Percentiles rank a stretch among this genome's conserved stretches.
Conservation (phyloP, 1,284 basidiomycete genomes). For the Apiotrichum laibachii region DNA sequence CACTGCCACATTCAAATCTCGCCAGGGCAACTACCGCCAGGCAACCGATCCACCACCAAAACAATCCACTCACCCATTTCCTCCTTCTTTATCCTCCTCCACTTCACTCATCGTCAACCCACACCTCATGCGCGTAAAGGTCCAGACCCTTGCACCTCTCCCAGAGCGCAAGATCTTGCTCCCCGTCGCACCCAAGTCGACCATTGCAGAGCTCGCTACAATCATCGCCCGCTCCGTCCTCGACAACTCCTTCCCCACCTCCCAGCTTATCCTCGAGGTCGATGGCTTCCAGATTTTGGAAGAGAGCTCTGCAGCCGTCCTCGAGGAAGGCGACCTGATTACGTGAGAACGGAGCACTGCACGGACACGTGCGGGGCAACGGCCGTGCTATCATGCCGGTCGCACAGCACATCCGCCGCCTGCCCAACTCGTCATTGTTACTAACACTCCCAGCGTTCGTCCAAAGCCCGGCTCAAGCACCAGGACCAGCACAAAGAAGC, state of each 20-base stretch:
- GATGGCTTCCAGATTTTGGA: conserved; percentile 50
- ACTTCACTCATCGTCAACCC: not conserved
- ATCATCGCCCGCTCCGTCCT: conserved; percentile 1
- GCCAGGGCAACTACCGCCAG: too few relatives aligned
- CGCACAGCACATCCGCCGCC: not conserved
- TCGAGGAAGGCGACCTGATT: conserved; percentile 43
- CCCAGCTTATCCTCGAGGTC: conserved; percentile 37
- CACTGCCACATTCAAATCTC: too few relatives aligned
- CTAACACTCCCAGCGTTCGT: too few relatives aligned
- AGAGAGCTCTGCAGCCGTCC: conserved; percentile 33
- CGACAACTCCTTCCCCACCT: not conserved
- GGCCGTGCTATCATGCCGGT: not conserved
- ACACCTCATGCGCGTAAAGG: conserved; percentile 33
- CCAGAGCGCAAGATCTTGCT: conserved; percentile 31
- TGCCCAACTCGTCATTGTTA: too few relatives aligned
- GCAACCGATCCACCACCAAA: too few relatives aligned
- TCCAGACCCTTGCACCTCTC: conserved; percentile 38
- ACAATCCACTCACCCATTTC: too few relatives aligned
- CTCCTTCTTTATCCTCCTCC: too few relatives aligned
- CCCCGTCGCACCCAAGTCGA: not conserved
- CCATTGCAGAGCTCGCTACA: conserved; percentile 7
- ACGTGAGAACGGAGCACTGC: conserved; percentile 30
- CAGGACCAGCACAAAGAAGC: too few relatives aligned
- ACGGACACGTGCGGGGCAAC: not conserved
- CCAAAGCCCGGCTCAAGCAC: too few relatives aligned